These are phyloP conservation scores for Pseudogymnoascus sp. DNA, from an alignment of 2,329 filamentous ascomycete species.

Conservation along the genomic window DNA sequence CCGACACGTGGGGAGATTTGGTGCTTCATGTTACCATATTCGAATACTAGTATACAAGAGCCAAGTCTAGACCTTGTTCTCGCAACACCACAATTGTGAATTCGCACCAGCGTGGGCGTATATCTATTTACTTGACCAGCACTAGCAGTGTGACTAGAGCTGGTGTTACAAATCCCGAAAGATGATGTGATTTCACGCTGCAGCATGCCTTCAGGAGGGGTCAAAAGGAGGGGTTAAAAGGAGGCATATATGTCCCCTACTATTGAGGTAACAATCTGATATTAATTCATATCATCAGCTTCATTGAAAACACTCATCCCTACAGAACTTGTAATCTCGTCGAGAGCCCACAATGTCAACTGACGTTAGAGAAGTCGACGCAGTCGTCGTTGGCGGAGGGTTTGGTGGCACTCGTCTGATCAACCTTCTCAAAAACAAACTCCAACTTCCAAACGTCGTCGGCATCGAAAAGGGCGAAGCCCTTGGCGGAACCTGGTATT, in stretches of 20 bases:
- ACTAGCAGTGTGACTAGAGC: no score
- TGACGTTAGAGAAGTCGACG: constrained; percentile 14
- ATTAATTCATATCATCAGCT: not conserved
- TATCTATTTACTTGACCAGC: no score
- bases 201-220: not conserved
- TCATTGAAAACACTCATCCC: not conserved
- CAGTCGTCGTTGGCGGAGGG: constrained; percentile 25
- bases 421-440: constrained; percentile 14
- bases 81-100: no score
- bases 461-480: constrained; percentile 10
- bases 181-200: not conserved
- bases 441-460: constrained; percentile 10
- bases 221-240: not conserved
- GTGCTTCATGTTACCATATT: not conserved
- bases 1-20: not conserved
- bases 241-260: not conserved
- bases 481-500: constrained; percentile 17
- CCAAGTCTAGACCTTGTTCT: no score
- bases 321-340: not conserved
- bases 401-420: constrained; percentile 18
- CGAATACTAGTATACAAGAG: no score
- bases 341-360: not conserved
- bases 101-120: no score
- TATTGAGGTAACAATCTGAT: not conserved
- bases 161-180: not conserved